phyloP scores from a whole-genome alignment of 345 rosid genomes.

The Combretum micranthum region DNA sequence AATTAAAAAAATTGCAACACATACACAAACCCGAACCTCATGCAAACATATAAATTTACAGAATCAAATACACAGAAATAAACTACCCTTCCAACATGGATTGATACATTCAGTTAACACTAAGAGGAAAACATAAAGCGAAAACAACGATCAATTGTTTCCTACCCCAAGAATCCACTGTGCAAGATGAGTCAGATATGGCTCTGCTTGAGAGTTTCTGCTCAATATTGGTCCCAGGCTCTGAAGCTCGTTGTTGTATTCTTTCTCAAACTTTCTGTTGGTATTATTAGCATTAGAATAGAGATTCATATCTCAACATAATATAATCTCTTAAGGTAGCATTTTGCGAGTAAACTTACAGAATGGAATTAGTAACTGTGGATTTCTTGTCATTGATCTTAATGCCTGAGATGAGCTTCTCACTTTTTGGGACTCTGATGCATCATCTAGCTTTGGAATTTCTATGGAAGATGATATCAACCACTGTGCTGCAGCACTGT shows the following conservation, averaged over 20 bases:
- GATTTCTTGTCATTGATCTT: constrained; percentile 35
- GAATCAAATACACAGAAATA: too few species aligned
- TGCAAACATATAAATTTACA: too few species aligned
- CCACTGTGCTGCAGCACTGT: constrained; percentile 95
- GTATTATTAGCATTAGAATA: not conserved
- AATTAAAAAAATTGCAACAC: too few species aligned
- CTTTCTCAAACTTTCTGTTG: constrained; percentile 78
- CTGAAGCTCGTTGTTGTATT: constrained; percentile 78
- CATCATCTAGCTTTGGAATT: constrained; percentile 37
- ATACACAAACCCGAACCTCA: too few species aligned
- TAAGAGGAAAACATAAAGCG: too few species aligned
- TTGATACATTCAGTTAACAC: too few species aligned
- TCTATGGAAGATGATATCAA: constrained; percentile 77
- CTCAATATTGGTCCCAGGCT: constrained; percentile 79
- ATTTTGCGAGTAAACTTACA: constrained; percentile 44
- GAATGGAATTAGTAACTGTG: constrained; percentile 67
- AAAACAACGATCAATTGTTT: constrained; percentile 25
- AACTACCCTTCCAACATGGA: too few species aligned
- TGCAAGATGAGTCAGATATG: constrained; percentile 92
- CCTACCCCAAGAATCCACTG: constrained; percentile 83
- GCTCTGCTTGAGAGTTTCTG: constrained; percentile 81
- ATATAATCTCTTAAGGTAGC: not conserved
- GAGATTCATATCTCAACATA: not conserved
- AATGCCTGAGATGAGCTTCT: constrained; percentile 32
- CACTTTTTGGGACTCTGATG: constrained; percentile 29